Evolutionary conservation across 169 alveolate species (phyloP).

Genomic region (Theileria sp.): DNA sequence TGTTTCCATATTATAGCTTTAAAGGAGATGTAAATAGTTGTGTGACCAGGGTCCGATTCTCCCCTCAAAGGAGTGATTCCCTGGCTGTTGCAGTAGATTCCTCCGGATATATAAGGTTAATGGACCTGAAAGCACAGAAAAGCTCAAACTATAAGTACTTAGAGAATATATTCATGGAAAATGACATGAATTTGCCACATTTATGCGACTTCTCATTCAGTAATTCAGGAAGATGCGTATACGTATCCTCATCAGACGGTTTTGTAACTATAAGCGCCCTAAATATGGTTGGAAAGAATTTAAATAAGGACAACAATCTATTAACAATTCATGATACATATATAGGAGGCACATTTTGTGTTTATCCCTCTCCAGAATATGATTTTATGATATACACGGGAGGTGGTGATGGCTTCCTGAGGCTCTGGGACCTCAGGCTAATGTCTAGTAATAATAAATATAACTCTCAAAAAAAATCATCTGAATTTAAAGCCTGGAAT

Average conservation of each 20-base stretch:
- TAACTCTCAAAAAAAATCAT: background rate
- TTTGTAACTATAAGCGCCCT: slow-evolving; percentile 40
- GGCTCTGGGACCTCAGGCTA: slow-evolving; percentile 75
- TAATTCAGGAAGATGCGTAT: slow-evolving; percentile 23
- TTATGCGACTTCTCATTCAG: slow-evolving; percentile 46
- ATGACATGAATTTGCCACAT: slow-evolving; percentile 2
- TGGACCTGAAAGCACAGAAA: slow-evolving; percentile 43
- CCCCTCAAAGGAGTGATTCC: slow-evolving; percentile 33
- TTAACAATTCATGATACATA: slow-evolving; percentile 40
- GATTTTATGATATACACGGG: slow-evolving; percentile 70
- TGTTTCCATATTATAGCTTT: slow-evolving; percentile 52
- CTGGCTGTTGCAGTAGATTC: slow-evolving; percentile 48
- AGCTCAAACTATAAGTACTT: slow-evolving; percentile 10
- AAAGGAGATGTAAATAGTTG: slow-evolving; percentile 20
- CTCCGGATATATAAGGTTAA: slow-evolving; percentile 31
- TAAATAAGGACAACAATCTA: slow-evolving; percentile 28
- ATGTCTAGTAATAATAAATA: slow-evolving; percentile 27
- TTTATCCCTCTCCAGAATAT: slow-evolving; percentile 57
- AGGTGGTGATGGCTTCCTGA: slow-evolving; percentile 77
- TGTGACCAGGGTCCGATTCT: slow-evolving; percentile 49
- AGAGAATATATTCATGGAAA: background rate
- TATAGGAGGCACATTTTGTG: slow-evolving; percentile 63
- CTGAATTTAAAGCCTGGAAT: background rate
- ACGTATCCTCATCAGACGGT: slow-evolving; percentile 52
- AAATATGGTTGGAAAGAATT: slow-evolving; percentile 33